Evolutionary conservation across 2,329 filamentous ascomycete species (phyloP).

Genomic region (Fusarium irregulare): DNA sequence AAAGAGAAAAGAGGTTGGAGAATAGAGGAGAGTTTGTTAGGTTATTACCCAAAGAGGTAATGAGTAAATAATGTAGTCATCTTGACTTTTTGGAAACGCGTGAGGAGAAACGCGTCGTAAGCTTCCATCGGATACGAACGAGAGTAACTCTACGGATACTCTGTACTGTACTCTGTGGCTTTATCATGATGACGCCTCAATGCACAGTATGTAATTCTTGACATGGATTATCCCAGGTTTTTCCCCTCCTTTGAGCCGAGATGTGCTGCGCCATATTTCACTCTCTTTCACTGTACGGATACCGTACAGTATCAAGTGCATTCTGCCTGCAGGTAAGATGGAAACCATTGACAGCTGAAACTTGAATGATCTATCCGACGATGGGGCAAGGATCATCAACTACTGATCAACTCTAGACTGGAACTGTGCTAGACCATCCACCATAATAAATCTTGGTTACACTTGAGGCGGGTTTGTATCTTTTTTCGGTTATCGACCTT

Average conservation of each 20-base stretch:
- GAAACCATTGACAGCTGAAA: slow-evolving; percentile 30
- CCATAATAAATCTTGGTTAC: slow-evolving; percentile 11
- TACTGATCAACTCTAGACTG: slow-evolving; percentile 2
- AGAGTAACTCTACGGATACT: not conserved
- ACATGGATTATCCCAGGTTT: slow-evolving; percentile 24
- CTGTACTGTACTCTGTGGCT: not conserved
- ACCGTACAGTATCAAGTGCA: not conserved
- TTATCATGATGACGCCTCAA: slow-evolving; percentile 25
- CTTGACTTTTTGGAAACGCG: slow-evolving; percentile 14
- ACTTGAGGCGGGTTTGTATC: slow-evolving; percentile 4
- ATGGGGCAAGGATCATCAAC: slow-evolving; percentile 9
- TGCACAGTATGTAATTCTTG: not conserved
- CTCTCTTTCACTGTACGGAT: not conserved
- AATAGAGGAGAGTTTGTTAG: slow-evolving; percentile 16
- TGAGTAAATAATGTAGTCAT: slow-evolving; percentile 32
- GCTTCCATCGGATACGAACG: slow-evolving; percentile 2
- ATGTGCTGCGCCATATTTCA: not conserved
- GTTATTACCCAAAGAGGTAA: slow-evolving; percentile 31
- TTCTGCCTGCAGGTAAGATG: not conserved
- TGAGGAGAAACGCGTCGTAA: slow-evolving; percentile 29
- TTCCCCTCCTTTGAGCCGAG: slow-evolving; percentile 13
- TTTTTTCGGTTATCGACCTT: slow-evolving; percentile 4
- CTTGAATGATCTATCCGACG: not conserved
- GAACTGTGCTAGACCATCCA: slow-evolving; percentile 3
- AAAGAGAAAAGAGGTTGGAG: not conserved